Conservation (phyloP, 1,284 basidiomycete species). For the Melampsora occidentalis region DNA sequence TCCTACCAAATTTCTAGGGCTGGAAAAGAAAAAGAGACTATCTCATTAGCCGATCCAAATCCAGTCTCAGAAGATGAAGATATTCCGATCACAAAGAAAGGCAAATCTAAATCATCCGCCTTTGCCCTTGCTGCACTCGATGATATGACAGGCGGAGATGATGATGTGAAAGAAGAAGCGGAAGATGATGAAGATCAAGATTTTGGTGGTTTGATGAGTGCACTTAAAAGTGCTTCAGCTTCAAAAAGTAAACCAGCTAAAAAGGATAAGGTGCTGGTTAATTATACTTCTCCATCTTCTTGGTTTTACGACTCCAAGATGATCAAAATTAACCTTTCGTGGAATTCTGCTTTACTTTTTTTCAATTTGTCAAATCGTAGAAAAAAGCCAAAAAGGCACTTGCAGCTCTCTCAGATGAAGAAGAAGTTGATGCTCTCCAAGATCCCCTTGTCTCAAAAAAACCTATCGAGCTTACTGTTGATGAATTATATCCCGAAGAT, state of each 20-base stretch:
- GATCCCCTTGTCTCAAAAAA: neutral
- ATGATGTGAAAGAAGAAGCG: neutral
- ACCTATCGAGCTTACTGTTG: slow-evolving; percentile 15
- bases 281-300: neutral
- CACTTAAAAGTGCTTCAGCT: slow-evolving; percentile 17
- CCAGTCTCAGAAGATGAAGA: slow-evolving; percentile 5
- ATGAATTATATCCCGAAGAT: slow-evolving; percentile 39
- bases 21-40: slow-evolving; percentile 23
- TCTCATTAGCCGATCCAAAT: neutral
- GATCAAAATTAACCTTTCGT: neutral
- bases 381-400: slow-evolving; percentile 4
- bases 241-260: slow-evolving; percentile 12
- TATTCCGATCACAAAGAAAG: neutral
- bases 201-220: slow-evolving; percentile 36
- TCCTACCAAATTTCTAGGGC: neutral
- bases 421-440: neutral
- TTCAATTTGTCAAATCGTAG: neutral
- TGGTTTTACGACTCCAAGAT: neutral
- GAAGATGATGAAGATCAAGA: slow-evolving; percentile 11
- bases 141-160: neutral
- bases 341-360: neutral
- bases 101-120: slow-evolving; percentile 14
- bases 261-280: slow-evolving; percentile 23
- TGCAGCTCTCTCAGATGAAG: neutral
- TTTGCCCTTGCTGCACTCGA: slow-evolving; percentile 14